Evolutionary conservation across 2,329 filamentous ascomycete genomes (phyloP).

Genomic region (Penicillium sp.): DNA sequence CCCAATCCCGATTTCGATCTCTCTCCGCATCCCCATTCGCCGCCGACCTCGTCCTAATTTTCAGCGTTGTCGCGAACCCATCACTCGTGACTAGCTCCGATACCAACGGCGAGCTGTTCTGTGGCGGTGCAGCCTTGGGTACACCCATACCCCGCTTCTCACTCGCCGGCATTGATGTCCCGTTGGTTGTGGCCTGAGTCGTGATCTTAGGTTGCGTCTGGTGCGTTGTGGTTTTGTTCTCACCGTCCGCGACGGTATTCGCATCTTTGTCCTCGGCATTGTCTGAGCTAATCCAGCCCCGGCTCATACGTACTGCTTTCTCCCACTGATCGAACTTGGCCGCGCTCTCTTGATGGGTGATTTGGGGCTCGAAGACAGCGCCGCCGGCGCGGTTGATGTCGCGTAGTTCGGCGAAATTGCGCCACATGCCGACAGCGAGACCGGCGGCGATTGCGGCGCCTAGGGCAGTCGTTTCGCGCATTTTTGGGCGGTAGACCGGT

Average conservation of each 20-base stretch:
- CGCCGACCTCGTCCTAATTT: conserved; percentile 9
- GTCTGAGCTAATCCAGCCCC: conserved; percentile 58
- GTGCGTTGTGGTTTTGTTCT: background rate
- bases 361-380: conserved; percentile 68
- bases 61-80: conserved; percentile 2
- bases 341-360: conserved; percentile 54
- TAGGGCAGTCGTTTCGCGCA: conserved; percentile 88
- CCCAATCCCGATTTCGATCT: conserved; percentile 8
- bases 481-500: conserved; percentile 77
- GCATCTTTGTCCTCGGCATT: background rate
- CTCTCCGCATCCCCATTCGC: conserved; percentile 11
- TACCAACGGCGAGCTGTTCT: background rate
- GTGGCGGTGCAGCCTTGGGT: background rate
- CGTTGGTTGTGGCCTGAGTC: background rate
- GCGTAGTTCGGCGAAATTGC: conserved; percentile 70
- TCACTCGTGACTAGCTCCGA: conserved; percentile 14
- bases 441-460: conserved; percentile 90
- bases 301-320: conserved; percentile 73
- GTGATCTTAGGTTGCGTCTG: background rate
- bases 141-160: background rate
- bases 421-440: conserved; percentile 77
- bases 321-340: conserved; percentile 69
- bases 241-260: background rate
- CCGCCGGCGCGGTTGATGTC: conserved; percentile 71
- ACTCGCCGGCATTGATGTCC: background rate